Base-by-base conservation (phyloP, 2,329 filamentous ascomycete species). In the Penicillium crustosum region DNA sequence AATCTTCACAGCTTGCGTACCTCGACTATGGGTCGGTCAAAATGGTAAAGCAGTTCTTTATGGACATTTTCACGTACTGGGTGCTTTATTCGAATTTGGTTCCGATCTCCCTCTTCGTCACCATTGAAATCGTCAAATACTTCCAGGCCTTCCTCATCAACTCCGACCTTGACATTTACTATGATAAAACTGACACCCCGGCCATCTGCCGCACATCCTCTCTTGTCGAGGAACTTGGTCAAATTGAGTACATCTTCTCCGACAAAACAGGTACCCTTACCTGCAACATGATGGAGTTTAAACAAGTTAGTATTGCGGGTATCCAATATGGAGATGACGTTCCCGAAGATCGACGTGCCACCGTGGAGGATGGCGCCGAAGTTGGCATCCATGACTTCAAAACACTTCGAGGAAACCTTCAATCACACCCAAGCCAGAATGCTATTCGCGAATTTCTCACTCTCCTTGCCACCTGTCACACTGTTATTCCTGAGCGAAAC, bases 211-310 rank as follows among this genome's bases (percentile, higher is more conserved):
- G 94, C 68, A 99, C 94, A 0, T 97, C 93, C 2, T 97, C 93
- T 65, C 81, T 99, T 71, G 94, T 99, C 12, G 94, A 99, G 77
- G 95, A 99, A 71, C 79, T 99, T 44, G 94, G 94, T 55, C 96
- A 97, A 83, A 95, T 99, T 44, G 94, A 97, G 71, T 99, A 95
- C 70, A 94, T 99, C 63, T 99, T 99, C 74, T 97, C 92, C 0
- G 93, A 97, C 80, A 97, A 97, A 80, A 97, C 93, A 1, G 93
- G 93, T 43, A 97, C 93, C 4, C 80, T 97, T 69, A 97, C 93
- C n/a, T 96, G 93, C 78, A 97, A 97, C 72, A 88, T 91, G 83
- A 97, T 99, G 94, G 93, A 97, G 75, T 99, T 97, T 75, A 92
- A 92, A 72, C 92, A 97, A 75, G 95, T 90, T 69, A 89, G 90